Evolutionary conservation across 2,329 filamentous ascomycete species (phyloP).

Genomic region (Ophiocordyceps camponoti-saundersi): DNA sequence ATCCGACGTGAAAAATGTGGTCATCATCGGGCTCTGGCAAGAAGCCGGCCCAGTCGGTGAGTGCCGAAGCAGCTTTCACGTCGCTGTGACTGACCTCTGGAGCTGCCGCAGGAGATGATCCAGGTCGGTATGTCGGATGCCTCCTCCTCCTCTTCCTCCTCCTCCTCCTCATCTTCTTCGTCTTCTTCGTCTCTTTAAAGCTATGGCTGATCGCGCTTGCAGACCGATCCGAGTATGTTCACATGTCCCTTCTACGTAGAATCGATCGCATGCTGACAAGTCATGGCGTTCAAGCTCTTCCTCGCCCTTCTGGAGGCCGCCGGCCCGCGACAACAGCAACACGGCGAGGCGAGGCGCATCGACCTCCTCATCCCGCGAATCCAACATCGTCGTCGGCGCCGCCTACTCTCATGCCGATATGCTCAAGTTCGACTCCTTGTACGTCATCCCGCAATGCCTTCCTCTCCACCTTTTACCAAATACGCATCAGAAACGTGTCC

Average conservation of each 20-base stretch:
- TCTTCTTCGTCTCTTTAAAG: slow-evolving; percentile 1
- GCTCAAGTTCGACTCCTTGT: slow-evolving; percentile 73
- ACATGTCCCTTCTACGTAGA: too few species aligned
- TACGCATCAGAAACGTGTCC: slow-evolving; percentile 35
- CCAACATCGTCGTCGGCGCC: slow-evolving; percentile 71
- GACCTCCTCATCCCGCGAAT: slow-evolving; percentile 30
- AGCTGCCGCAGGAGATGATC: slow-evolving; percentile 75
- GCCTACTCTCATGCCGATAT: slow-evolving; percentile 95
- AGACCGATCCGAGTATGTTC: slow-evolving; percentile 47
- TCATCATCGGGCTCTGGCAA: slow-evolving; percentile 48
- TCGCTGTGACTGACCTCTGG: background rate
- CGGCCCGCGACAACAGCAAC: slow-evolving; percentile 32
- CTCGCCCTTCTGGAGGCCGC: slow-evolving; percentile 75
- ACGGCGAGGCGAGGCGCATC: slow-evolving; percentile 26
- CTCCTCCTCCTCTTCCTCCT: slow-evolving; percentile 2
- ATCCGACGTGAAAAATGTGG: slow-evolving; percentile 32
- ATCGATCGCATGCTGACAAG: slow-evolving; percentile 5
- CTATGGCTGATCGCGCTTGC: slow-evolving; percentile 11
- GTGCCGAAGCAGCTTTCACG: slow-evolving; percentile 11
- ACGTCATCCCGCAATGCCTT: slow-evolving; percentile 13
- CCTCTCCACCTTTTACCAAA: background rate
- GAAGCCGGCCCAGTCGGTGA: slow-evolving; percentile 57
- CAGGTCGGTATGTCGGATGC: slow-evolving; percentile 67
- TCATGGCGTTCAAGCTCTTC: slow-evolving; percentile 39
- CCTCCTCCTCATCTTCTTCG: background rate